Evolutionary conservation across 2,329 filamentous ascomycete genomes (phyloP), one percentile per base, ranked within the genome.

Genomic region (Trichoderma breve): DNA sequence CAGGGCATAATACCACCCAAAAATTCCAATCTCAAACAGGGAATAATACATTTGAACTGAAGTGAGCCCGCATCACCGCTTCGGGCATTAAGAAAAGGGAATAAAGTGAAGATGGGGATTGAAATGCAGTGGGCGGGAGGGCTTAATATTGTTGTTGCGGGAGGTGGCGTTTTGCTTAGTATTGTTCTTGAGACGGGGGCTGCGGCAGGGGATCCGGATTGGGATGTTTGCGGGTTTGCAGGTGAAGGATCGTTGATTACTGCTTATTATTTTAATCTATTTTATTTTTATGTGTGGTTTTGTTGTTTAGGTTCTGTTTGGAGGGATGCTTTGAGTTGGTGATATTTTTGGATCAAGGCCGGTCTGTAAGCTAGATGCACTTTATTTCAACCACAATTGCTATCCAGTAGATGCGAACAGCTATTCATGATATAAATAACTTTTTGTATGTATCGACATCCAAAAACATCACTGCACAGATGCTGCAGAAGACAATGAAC

Each of bases 71-170:
- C 47, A 24, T 21, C 21, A 24, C n/a, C 9, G 47, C 0, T 6
- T 53, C 21, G 47, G 47, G 47, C 47, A 53, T 53, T 53, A 14
- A 7, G 15, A 53, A 39, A 39, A 30, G 32, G 26, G 15, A 62
- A 28, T 55, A 62, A 26, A 66, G 30, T 26, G 58, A 55, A 39
- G 21, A 30, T 8, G 11, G n/a, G 63, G 36, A 43, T n/a, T 67
- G 62, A 15, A 34, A 67, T 30, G 34, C 26, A 57, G 32, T 28
- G 15, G 18, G 71, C 76, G 75, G 71, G 68, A 76, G 66, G 61
- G 55, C 63, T 76, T 80, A 74, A 74, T 77, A 81, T 81, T 81
- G 79, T 81, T 80, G 75, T 74, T 65, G 47, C 68, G 72, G 71
- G 74, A 76, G 74, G 73, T 77, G 78, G 79, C 77, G 78, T 74